These are phyloP conservation scores for Plasmodium gonderi DNA, from an alignment of 169 alveolate species.

Conservation along the genomic window DNA sequence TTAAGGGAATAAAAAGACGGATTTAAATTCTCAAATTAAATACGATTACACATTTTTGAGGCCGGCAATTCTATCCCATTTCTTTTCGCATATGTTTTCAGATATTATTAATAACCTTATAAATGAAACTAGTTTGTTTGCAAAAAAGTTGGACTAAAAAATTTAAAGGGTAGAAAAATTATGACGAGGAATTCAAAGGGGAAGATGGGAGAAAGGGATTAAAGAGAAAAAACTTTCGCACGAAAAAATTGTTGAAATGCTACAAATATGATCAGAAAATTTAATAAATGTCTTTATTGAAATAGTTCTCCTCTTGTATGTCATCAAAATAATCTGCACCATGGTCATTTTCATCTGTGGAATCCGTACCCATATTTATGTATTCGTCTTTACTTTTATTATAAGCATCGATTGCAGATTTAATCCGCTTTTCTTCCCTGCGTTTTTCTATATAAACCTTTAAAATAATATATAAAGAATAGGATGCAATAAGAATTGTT, in stretches of 20 bases:
- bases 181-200: too few relatives aligned
- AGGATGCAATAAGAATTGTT: constrained; percentile 68
- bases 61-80: constrained; percentile 71
- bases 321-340: constrained; percentile 14
- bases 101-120: constrained; percentile 61
- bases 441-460: constrained; percentile 75
- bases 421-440: constrained; percentile 70
- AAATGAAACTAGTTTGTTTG: constrained; percentile 28
- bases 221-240: not conserved
- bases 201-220: not conserved
- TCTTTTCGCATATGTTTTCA: constrained; percentile 63
- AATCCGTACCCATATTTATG: constrained; percentile 69
- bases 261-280: not conserved
- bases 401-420: constrained; percentile 54
- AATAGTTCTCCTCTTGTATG: constrained; percentile 25
- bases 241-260: not conserved
- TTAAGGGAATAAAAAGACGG: constrained; percentile 27
- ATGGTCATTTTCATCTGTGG: constrained; percentile 23
- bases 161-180: not conserved
- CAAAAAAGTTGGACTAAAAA: constrained; percentile 31
- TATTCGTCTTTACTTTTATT: constrained; percentile 63
- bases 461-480: constrained; percentile 63
- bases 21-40: constrained; percentile 18
- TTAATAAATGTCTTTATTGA: constrained; percentile 10
- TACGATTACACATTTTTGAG: constrained; percentile 64